Evolutionary conservation across 2,329 filamentous ascomycete genomes (phyloP).

Genomic region (Cytospora schulzeri): DNA sequence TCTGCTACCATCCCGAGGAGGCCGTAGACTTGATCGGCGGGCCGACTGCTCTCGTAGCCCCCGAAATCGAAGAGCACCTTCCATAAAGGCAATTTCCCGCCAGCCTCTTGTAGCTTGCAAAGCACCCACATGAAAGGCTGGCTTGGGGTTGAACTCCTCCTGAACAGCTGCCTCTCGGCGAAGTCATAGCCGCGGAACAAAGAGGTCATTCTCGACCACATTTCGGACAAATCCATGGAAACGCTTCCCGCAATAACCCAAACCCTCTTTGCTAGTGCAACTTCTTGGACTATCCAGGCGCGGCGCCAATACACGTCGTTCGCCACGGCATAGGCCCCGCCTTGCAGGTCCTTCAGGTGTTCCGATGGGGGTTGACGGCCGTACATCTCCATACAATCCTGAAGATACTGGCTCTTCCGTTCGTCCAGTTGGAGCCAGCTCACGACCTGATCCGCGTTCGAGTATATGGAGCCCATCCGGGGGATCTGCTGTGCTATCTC

Average conservation of each 20-base stretch:
- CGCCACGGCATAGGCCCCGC: accelerated
- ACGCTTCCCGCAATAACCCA: not conserved
- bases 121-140: not conserved
- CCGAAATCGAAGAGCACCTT: not conserved
- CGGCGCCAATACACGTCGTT: not conserved
- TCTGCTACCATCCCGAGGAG: not conserved
- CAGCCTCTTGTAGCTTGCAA: not conserved
- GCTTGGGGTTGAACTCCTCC: too few relatives aligned
- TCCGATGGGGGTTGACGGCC: not conserved
- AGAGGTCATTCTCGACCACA: not conserved
- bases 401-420: too few relatives aligned
- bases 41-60: not conserved
- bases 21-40: constrained; percentile 1
- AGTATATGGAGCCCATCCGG: not conserved
- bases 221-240: not conserved
- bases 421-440: not conserved
- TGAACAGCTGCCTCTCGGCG: too few relatives aligned
- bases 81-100: not conserved
- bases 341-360: too few relatives aligned
- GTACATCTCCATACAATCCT: too few relatives aligned
- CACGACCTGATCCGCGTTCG: not conserved
- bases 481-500: constrained; percentile 11
- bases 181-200: too few relatives aligned
- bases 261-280: not conserved
- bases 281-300: constrained; percentile 6